phyloP scores from a whole-genome alignment of 345 rosid genomes.

The Salix purpurea region DNA sequence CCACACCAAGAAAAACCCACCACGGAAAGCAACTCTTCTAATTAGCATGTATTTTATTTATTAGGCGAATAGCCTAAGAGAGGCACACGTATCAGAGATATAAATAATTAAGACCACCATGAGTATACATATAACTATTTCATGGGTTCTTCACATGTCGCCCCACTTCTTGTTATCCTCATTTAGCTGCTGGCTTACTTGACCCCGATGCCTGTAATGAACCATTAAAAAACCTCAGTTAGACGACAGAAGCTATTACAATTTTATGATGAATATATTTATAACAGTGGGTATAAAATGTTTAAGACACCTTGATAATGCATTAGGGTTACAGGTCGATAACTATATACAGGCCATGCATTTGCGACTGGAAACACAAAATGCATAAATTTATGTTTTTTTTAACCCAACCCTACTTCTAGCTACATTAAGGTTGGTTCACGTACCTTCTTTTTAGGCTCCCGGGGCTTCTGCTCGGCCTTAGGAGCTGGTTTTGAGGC shows the following conservation, averaged over 20 bases:
- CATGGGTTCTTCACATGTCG: not conserved
- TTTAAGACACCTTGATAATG: not conserved
- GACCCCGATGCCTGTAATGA: conserved; percentile 2
- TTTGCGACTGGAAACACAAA: not conserved
- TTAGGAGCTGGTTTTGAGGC: conserved; percentile 18
- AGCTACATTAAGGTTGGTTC: not conserved
- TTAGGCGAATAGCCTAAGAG: conserved; percentile 16
- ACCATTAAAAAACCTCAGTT: not conserved
- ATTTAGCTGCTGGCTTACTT: conserved; percentile 18
- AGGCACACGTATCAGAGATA: not conserved
- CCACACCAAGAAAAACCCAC: not conserved
- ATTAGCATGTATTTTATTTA: conserved; percentile 14
- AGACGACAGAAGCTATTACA: not conserved
- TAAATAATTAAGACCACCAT: not conserved
- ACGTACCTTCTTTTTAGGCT: conserved; percentile 20
- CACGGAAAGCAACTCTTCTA: not conserved
- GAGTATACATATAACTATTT: not conserved
- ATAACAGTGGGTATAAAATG: not conserved
- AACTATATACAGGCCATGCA: not conserved
- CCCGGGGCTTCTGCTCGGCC: conserved; percentile 20
- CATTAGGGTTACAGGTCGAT: not conserved
- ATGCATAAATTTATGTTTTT: not conserved
- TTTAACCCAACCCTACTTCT: not conserved
- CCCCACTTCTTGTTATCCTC: not conserved
- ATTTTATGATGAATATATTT: not conserved